Conservation (phyloP, 2,329 filamentous ascomycete species). For the Mariannaea sp. region DNA sequence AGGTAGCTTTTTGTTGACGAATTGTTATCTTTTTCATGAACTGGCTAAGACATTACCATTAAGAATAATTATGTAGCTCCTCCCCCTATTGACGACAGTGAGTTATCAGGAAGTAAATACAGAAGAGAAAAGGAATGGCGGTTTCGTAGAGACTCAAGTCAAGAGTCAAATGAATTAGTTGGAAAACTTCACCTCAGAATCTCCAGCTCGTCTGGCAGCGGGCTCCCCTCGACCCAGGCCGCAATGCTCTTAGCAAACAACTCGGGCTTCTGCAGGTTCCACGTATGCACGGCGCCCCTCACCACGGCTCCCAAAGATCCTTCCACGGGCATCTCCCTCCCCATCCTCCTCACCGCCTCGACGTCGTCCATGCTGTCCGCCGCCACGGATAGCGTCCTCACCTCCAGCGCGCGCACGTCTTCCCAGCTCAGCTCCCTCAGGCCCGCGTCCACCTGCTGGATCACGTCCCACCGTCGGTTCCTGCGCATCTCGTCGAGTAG, state of each 20-base stretch:
- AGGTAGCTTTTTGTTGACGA: no score
- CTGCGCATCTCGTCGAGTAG: conserved; percentile 42
- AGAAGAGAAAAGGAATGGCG: neutral
- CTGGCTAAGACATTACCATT: neutral
- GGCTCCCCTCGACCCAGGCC: conserved; percentile 42
- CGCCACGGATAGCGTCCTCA: conserved; percentile 38
- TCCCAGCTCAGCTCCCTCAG: conserved; percentile 34
- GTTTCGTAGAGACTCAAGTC: neutral
- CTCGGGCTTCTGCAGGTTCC: conserved; percentile 48
- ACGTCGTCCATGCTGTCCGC: conserved; percentile 43
- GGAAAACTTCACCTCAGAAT: conserved; percentile 14
- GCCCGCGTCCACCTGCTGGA: conserved; percentile 33
- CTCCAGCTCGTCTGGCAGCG: conserved; percentile 38
- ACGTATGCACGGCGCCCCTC: conserved; percentile 45
- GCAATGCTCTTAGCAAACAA: conserved; percentile 45
- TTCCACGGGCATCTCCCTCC: conserved; percentile 32
- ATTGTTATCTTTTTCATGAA: no score
- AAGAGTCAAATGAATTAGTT: no score
- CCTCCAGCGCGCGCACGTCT: conserved; percentile 33
- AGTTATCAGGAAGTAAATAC: no score
- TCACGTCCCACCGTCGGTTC: conserved; percentile 39
- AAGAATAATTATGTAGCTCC: no score
- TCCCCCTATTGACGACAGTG: no score
- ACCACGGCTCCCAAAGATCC: conserved; percentile 41
- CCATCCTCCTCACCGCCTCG: conserved; percentile 39